phyloP scores from a whole-genome alignment of 441 rosid species.

The Populus hybrid region DNA sequence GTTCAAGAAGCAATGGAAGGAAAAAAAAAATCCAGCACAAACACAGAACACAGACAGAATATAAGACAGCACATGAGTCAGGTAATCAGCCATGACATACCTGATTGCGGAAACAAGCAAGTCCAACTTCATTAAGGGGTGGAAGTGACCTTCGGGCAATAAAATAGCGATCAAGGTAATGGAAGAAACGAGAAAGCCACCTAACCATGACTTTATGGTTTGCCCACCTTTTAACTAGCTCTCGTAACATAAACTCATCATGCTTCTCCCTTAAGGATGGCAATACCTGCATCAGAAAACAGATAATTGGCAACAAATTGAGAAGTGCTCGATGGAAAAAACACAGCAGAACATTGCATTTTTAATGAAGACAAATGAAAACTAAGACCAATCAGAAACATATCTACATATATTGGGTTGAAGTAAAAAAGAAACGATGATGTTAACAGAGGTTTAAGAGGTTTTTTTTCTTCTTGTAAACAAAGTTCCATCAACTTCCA shows the following conservation, averaged over 20 bases:
- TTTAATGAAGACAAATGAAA: background rate
- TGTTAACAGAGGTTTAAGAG: background rate
- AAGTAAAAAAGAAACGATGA: background rate
- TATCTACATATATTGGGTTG: background rate
- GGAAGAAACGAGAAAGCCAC: conserved; percentile 91
- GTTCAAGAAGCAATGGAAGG: conserved; percentile 1
- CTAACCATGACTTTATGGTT: conserved; percentile 94
- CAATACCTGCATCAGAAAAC: conserved; percentile 49
- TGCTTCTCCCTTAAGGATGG: conserved; percentile 88
- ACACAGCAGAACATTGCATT: background rate
- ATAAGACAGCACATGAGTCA: background rate
- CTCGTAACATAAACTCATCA: conserved; percentile 91
- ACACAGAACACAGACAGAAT: background rate
- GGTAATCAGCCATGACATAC: conserved; percentile 30
- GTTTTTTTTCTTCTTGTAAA: background rate
- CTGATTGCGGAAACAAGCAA: conserved; percentile 82
- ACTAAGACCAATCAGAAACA: background rate
- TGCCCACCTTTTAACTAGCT: conserved; percentile 87
- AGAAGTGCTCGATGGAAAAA: background rate
- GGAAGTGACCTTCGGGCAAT: conserved; percentile 84
- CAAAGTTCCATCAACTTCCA: background rate
- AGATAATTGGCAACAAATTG: background rate
- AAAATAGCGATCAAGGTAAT: conserved; percentile 88
- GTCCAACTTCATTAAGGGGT: conserved; percentile 84
- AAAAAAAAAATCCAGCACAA: background rate